phyloP scores from a whole-genome alignment of 441 rosid genomes.

The Syzygium syzygioides region DNA sequence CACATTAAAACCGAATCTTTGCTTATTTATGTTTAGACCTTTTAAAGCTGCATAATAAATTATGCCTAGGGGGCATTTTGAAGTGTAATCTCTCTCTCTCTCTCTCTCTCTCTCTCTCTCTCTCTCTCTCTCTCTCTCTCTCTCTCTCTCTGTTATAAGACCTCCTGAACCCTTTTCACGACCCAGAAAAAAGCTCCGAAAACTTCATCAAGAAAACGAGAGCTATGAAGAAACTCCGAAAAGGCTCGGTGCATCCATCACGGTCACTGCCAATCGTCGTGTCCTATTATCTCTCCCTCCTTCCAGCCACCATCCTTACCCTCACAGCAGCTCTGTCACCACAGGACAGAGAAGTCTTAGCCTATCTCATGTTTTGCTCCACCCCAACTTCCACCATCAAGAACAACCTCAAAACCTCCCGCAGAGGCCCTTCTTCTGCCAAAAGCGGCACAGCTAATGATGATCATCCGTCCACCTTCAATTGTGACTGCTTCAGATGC shows the following conservation, averaged over 20 bases:
- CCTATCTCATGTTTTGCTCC: slow-evolving; percentile 51
- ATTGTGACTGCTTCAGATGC: slow-evolving; percentile 67
- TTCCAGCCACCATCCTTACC: slow-evolving; percentile 58
- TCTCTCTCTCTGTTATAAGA: not conserved
- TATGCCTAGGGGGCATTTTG: not conserved
- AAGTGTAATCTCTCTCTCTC: not conserved
- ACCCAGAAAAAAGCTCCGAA: not conserved
- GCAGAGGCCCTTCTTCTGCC: not conserved
- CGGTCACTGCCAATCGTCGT: slow-evolving; percentile 19
- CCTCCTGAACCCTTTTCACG: not conserved
- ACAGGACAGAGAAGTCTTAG: slow-evolving; percentile 52
- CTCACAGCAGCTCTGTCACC: slow-evolving; percentile 50
- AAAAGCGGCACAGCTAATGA: not conserved
- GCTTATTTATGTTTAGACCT: not conserved
- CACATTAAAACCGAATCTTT: not conserved
- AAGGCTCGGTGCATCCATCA: slow-evolving; percentile 65
- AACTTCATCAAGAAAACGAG: not conserved
- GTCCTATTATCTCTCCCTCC: slow-evolving; percentile 40
- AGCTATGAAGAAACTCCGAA: slow-evolving; percentile 61
- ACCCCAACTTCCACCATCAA: not conserved
- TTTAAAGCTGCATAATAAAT: not conserved
- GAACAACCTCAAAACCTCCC: slow-evolving; percentile 1
- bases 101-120: not conserved
- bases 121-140: not conserved
- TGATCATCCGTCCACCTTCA: slow-evolving; percentile 43